Evolutionary conservation across 192 early-diverging fungal genomes (phyloP).

Genomic region (Lobosporangium transversale): DNA sequence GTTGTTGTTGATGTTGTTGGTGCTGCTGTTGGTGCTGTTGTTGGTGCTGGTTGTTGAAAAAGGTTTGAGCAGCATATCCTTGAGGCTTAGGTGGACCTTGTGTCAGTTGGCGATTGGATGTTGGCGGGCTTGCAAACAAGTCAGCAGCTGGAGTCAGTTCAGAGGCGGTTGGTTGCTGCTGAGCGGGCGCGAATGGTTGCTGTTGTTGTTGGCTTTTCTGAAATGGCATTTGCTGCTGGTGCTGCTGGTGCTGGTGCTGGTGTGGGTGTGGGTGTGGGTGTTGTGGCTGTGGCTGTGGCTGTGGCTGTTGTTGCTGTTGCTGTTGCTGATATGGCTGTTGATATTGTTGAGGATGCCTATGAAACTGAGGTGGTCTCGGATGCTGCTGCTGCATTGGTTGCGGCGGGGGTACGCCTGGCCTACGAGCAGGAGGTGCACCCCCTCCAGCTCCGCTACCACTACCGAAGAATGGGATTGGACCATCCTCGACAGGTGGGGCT

Average conservation of each 20-base stretch:
- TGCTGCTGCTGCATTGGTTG: slow-evolving; percentile 10
- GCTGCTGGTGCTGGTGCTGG: slow-evolving; percentile 17
- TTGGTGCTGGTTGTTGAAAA: slow-evolving; percentile 17
- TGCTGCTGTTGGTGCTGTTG: background rate
- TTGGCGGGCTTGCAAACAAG: slow-evolving; percentile 9
- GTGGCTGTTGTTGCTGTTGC: background rate
- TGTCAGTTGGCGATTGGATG: background rate
- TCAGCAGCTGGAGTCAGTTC: slow-evolving; percentile 10
- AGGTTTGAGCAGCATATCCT: slow-evolving; percentile 26
- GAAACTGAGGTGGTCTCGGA: slow-evolving; percentile 4
- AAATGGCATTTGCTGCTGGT: background rate
- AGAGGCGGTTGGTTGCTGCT: slow-evolving; percentile 1
- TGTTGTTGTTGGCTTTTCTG: slow-evolving; percentile 1
- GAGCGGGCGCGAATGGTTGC: background rate
- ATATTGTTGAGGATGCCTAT: slow-evolving; percentile 14
- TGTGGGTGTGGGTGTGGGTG: slow-evolving; percentile 11
- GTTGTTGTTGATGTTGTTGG: slow-evolving; percentile 15
- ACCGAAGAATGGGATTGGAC: slow-evolving; percentile 48
- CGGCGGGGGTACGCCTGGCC: slow-evolving; percentile 1
- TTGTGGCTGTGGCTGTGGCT: slow-evolving; percentile 3
- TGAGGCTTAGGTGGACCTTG: slow-evolving; percentile 5
- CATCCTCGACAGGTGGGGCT: slow-evolving; percentile 40
- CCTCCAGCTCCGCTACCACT: slow-evolving; percentile 13
- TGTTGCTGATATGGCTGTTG: too few relatives aligned
- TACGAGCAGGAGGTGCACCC: slow-evolving; percentile 8